Base-by-base conservation (phyloP, 768 basidiomycete genomes). In the Tulasnella calospora region DNA sequence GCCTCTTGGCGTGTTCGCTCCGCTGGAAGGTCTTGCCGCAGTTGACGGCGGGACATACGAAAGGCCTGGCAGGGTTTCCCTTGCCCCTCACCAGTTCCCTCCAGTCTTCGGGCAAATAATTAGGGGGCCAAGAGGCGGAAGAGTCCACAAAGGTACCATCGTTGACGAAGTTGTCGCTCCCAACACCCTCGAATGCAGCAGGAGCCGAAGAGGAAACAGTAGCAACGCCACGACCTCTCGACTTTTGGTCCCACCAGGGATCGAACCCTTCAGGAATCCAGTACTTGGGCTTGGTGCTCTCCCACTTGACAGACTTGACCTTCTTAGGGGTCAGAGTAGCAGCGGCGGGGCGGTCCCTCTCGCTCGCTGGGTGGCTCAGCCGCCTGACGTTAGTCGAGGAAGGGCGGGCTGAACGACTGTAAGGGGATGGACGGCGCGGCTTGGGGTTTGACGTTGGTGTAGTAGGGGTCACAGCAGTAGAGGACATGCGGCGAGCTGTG, bases 241-340 rank as follows among this genome's bases (percentile, higher is more conserved):
- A 76, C 75, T 76, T 76, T 51, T 76, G 75, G 57, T 76, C 75
- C 75, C 75, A 76, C 51, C 55, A 76, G 8, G 75, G 75, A 76
- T 76, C 75, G 61, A 76, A 76, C 33, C 75, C 75, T 69, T 76
- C 75, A 36, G 75, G 75, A 30, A 76, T 61, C 75, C 75, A 76
- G 55, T 76, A 76, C 75, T 76, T 76, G 75, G 75, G 75, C 61
- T 76, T 76, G 33, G 75, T 76, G 38, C 46, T 55, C 35, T 76
- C 75, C 75, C 75, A 76, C 55, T 76, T 76, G 75, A 76, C 75
- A 4, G 75, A 38, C 41, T 76, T 76, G 75, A 61, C 75, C 55
- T 76, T 76, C 75, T 76, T 76, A 15, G 36, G 36, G 30, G 71
- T 40, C 30, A 40, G 36, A 23, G 44, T 72, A 19, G 71, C 44